These are phyloP conservation scores for Talaromyces sp. DNA, from an alignment of 2,329 filamentous ascomycete genomes.

Conservation along the genomic window DNA sequence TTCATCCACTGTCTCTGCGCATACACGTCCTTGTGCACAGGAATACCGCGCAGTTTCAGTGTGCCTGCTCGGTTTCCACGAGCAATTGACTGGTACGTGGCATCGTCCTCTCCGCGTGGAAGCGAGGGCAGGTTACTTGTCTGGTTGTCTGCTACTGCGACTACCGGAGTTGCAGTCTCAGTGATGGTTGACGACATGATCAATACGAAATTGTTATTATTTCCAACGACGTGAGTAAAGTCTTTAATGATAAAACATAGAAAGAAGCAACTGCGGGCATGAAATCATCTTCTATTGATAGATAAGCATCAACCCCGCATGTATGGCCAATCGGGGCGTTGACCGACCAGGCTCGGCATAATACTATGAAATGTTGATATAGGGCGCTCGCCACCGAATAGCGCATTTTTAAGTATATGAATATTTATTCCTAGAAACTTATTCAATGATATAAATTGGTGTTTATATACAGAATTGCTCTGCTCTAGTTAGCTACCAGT, in stretches of 20 bases:
- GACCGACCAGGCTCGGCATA: background rate
- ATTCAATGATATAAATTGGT: no score
- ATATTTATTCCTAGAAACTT: background rate
- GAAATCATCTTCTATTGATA: background rate
- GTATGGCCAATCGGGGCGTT: constrained; percentile 3
- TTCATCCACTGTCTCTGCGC: constrained; percentile 49
- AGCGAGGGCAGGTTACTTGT: constrained; percentile 3
- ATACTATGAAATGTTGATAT: background rate
- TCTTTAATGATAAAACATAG: background rate
- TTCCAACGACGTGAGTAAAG: background rate
- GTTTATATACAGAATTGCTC: background rate
- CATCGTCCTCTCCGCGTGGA: constrained; percentile 8
- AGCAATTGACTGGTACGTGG: constrained; percentile 27
- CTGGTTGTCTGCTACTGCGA: constrained; percentile 4
- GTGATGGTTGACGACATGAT: constrained; percentile 10
- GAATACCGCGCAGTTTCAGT: constrained; percentile 32
- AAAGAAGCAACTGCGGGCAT: background rate
- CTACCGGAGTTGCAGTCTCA: constrained; percentile 1
- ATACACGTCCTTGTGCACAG: constrained; percentile 34
- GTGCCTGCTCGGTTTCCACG: constrained; percentile 30
- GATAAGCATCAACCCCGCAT: background rate
- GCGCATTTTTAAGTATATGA: background rate
- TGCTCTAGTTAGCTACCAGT: background rate
- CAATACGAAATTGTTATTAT: background rate
- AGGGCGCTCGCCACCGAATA: background rate